Conservation (phyloP, 139 green algal species). For the Mychonastes homosphaera region DNA sequence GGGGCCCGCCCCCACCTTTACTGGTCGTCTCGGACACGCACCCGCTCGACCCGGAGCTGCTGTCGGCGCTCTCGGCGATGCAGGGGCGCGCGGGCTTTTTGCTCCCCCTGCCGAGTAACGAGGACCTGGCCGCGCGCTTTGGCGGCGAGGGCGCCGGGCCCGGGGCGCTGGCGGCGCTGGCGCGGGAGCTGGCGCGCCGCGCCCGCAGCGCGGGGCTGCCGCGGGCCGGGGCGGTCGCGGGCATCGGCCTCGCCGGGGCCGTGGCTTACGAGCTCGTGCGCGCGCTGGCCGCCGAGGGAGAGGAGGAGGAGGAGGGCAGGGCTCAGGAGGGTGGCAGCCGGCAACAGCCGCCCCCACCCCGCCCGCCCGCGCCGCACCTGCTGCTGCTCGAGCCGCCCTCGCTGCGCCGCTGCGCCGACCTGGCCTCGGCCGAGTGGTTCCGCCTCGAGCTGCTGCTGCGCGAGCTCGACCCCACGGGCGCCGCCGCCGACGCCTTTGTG, state of each 20-base stretch:
- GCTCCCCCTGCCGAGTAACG: slow-evolving; percentile 12
- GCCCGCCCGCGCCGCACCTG: slow-evolving; percentile 13
- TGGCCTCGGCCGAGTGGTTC: slow-evolving; percentile 41
- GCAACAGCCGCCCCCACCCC: background rate
- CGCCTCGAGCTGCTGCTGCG: slow-evolving; percentile 30
- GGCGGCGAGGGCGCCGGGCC: slow-evolving; percentile 9
- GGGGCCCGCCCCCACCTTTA: slow-evolving; percentile 8
- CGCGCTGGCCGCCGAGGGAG: slow-evolving; percentile 27
- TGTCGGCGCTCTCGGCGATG: slow-evolving; percentile 18
- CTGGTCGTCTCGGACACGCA: slow-evolving; percentile 24
- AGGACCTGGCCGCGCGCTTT: background rate
- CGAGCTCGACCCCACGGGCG: slow-evolving; percentile 32
- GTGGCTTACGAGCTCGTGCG: slow-evolving; percentile 61
- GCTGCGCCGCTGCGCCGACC: slow-evolving; percentile 24
- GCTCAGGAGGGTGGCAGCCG: background rate
- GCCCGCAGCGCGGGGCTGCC: slow-evolving; percentile 11
- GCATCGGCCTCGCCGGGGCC: slow-evolving; percentile 41
- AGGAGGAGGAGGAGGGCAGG: slow-evolving; percentile 5
- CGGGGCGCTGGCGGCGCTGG: slow-evolving; percentile 23
- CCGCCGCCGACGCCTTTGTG: background rate
- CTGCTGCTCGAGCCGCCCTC: slow-evolving; percentile 29
- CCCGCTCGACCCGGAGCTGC: slow-evolving; percentile 7
- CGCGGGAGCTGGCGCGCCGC: slow-evolving; percentile 19
- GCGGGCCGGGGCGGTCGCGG: slow-evolving; percentile 28
- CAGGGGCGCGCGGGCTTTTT: slow-evolving; percentile 11